These are phyloP conservation scores for Corchorus olitorius DNA, from an alignment of 345 rosid species.

Conservation along the genomic window DNA sequence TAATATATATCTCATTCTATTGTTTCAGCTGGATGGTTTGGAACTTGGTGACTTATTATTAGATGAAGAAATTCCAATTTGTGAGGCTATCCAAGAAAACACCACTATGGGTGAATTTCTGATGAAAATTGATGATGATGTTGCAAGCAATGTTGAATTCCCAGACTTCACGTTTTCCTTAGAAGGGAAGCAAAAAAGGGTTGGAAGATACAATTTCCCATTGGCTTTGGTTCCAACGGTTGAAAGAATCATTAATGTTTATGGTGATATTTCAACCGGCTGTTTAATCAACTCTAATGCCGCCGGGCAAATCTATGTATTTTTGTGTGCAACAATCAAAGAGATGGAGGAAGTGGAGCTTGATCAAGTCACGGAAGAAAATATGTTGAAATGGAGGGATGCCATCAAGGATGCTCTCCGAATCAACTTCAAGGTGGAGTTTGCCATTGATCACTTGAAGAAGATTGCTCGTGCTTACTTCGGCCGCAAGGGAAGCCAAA, in stretches of 20 bases:
- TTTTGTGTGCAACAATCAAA: background rate
- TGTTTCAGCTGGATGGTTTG: background rate
- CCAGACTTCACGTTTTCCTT: background rate
- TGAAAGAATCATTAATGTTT: background rate
- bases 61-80: background rate
- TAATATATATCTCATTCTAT: background rate
- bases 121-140: constrained; percentile 9
- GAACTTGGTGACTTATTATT: background rate
- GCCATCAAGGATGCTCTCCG: constrained; percentile 22
- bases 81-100: background rate
- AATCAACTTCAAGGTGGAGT: constrained; percentile 1
- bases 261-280: background rate
- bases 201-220: constrained; percentile 18
- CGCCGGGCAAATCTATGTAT: background rate
- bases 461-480: constrained; percentile 12
- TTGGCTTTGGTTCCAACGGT: constrained; percentile 16
- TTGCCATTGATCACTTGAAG: constrained; percentile 17
- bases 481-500: background rate
- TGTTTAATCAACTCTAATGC: background rate
- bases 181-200: background rate
- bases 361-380: background rate
- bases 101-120: background rate
- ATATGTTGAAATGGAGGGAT: constrained; percentile 20
- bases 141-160: background rate
- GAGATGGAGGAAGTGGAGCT: constrained; percentile 13